phyloP scores from a whole-genome alignment of 2,329 filamentous ascomycete genomes.

The Pseudocercospora fijiensis region DNA sequence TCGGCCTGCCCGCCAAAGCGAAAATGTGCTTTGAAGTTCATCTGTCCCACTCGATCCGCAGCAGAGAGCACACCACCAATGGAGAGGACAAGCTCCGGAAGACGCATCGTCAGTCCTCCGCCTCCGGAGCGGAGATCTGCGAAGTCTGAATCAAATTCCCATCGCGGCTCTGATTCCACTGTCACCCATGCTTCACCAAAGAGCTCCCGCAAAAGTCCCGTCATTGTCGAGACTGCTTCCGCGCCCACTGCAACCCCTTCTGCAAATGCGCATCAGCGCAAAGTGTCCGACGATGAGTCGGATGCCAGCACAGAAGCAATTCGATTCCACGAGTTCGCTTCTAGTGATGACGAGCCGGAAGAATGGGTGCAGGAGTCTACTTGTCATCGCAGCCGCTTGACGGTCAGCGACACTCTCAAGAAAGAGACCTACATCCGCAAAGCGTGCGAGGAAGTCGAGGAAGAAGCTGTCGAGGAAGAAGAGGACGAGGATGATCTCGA shows the following conservation, averaged over 20 bases:
- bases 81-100: constrained; percentile 31
- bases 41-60: constrained; percentile 60
- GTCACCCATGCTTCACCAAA: constrained; percentile 51
- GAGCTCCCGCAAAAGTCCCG: constrained; percentile 42
- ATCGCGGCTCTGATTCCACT: constrained; percentile 53
- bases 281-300: constrained; percentile 30
- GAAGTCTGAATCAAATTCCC: constrained; percentile 30
- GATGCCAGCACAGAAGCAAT: constrained; percentile 54
- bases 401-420: constrained; percentile 81
- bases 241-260: constrained; percentile 22
- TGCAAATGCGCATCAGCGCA: constrained; percentile 37
- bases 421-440: constrained; percentile 88
- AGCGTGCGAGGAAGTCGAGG: constrained; percentile 84
- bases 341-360: constrained; percentile 75
- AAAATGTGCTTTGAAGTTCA: constrained; percentile 69
- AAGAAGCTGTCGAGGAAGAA: constrained; percentile 73
- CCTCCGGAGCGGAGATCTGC: constrained; percentile 34
- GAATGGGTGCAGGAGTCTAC: constrained; percentile 82
- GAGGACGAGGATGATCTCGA: constrained; percentile 42
- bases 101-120: constrained; percentile 44
- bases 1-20: constrained; percentile 50
- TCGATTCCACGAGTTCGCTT: constrained; percentile 87
- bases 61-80: constrained; percentile 34
- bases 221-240: constrained; percentile 20
- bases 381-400: constrained; percentile 68